phyloP scores from a whole-genome alignment of 352 stramenopile species.

The Phytophthora vignae region DNA sequence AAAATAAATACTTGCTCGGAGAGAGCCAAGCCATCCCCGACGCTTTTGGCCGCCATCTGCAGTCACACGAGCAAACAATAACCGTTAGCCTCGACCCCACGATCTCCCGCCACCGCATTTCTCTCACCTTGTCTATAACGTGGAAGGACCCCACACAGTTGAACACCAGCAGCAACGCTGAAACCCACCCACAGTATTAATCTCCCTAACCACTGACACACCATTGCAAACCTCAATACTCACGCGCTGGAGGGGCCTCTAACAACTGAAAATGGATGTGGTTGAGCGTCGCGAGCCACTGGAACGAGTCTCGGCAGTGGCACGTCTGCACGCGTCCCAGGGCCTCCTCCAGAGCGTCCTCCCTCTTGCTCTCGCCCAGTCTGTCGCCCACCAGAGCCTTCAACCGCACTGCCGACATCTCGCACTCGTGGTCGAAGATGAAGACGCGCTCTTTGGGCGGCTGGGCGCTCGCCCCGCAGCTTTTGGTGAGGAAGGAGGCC shows the following conservation, averaged over 20 bases:
- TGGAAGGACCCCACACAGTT: conserved; percentile 74
- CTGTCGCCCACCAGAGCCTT: conserved; percentile 14
- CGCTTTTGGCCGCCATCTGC: conserved; percentile 61
- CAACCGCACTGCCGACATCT: conserved; percentile 37
- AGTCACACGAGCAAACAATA: not conserved
- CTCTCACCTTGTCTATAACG: conserved; percentile 68
- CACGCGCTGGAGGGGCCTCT: conserved; percentile 53
- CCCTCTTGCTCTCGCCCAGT: conserved; percentile 13
- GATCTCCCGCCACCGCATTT: not conserved
- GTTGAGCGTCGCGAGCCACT: conserved; percentile 80
- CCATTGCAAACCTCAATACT: conserved; percentile 19
- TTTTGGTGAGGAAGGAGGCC: conserved; percentile 64
- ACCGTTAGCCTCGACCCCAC: not conserved
- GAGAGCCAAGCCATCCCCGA: conserved; percentile 61
- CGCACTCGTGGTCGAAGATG: conserved; percentile 73
- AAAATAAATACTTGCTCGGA: conserved; percentile 71
- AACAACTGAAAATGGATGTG: conserved; percentile 74
- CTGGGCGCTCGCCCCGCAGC: conserved; percentile 22
- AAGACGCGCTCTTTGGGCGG: conserved; percentile 53
- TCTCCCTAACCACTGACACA: conserved; percentile 2
- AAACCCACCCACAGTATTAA: conserved; percentile 2
- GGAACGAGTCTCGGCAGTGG: conserved; percentile 70
- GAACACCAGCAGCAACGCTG: conserved; percentile 67
- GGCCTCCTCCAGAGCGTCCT: conserved; percentile 28
- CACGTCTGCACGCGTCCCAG: conserved; percentile 53